phyloP scores from a whole-genome alignment of 768 basidiomycete species.

The Artomyces pyxidatus region DNA sequence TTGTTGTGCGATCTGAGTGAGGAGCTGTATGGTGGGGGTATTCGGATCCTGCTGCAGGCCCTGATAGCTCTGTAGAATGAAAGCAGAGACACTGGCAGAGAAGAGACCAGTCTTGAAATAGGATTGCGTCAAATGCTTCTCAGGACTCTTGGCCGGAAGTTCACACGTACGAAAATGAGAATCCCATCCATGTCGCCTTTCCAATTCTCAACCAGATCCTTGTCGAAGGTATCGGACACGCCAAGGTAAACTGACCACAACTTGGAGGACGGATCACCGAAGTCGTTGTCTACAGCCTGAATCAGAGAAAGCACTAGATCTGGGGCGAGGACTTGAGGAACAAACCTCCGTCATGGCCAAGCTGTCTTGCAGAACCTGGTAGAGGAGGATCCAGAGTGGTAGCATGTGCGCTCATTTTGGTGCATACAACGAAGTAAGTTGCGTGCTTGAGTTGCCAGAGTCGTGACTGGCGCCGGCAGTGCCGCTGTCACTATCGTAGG shows the following conservation, averaged over 20 bases:
- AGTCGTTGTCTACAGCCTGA: neutral
- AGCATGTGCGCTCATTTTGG: too few relatives aligned
- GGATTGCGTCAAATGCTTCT: neutral
- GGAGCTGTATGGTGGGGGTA: neutral
- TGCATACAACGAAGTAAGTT: too few relatives aligned
- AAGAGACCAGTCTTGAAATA: slow-evolving; percentile 1
- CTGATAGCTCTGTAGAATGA: neutral
- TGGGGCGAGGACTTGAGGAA: too few relatives aligned
- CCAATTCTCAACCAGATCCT: neutral
- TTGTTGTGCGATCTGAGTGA: neutral
- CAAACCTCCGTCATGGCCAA: too few relatives aligned
- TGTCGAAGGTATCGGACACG: neutral
- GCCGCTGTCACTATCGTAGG: too few relatives aligned
- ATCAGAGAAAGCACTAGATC: too few relatives aligned
- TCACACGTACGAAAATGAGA: slow-evolving; percentile 1
- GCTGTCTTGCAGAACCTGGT: too few relatives aligned
- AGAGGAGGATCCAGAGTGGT: too few relatives aligned
- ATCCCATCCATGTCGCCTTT: neutral
- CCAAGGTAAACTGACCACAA: neutral
- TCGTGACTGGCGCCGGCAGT: too few relatives aligned
- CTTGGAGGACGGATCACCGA: neutral
- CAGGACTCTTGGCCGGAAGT: neutral
- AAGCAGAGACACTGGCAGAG: slow-evolving; percentile 1
- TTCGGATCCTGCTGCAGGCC: neutral
- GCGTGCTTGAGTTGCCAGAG: too few relatives aligned